Base-by-base conservation (phyloP, 2,329 filamentous ascomycete genomes). In the Talaromyces sp. region DNA sequence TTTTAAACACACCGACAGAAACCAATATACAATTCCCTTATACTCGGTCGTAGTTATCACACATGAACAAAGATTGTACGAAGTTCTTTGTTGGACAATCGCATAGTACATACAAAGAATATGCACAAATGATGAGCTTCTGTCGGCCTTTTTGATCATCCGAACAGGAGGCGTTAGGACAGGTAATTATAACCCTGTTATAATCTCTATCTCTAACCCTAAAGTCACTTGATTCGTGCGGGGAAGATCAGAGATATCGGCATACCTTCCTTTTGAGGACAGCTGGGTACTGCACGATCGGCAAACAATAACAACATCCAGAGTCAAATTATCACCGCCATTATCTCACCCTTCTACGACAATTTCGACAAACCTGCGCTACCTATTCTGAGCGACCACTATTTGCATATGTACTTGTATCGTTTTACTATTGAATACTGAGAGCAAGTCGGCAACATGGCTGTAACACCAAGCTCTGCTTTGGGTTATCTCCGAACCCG, bases 401-500 rank as follows among this genome's bases (percentile, higher is more conserved):
- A 17, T 5, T 25, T 17, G 8, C 15, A 9, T 31, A 8, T 8
- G 13, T 50, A 50, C 45, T 50, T 33, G 15, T 27, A 52, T 15
- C 15, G 10, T 6, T 31, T 33, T 33, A 8, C 9, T 8, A 11
- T 52, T 52, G 25, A 31, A 27, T 5, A 35, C 15, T 47, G 2
- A 35, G 25, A 33, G 15, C 10, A 31, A 31, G 37, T 3, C 25
- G 8, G 33, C 63, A 39, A 50, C 31, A 66, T 66, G 64, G 43
- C 64, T 27, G 52, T 39, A 19, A 25, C 50, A 22, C 45, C 50
- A 43, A 35, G 54, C 45, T 62, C 49, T 6, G 64, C 61, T 22
- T 33, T 66, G 25, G 31, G 37, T 49, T 66, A 66, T 45, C 61
- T 67, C 22, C 65, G 65, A n/a, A 43, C 56, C 17, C 61, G 62